Evolutionary conservation across 257 asterid species (phyloP), one percentile per base, ranked within the genome.

Genomic region (Gynochthodes officinalis): DNA sequence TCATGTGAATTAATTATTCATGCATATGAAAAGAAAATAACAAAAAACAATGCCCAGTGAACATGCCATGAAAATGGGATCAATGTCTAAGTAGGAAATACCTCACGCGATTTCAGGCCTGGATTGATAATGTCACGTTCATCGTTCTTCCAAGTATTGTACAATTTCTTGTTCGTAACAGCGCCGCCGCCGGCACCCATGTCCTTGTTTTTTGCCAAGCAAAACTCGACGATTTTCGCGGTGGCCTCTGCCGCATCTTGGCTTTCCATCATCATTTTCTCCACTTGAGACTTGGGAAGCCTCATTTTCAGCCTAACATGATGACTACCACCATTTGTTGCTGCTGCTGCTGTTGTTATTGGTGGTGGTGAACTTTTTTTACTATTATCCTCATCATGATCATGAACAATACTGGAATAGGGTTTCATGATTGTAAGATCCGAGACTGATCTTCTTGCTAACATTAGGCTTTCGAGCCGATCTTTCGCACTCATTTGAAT

Each of bases 401-500:
- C 78, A 11, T 9, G 15, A 33, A 82, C 79, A 12, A 81, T 80
- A 69, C 87, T 84, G 5, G 92, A 55, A 46, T 4, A 63, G 1
- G 92, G 89, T 81, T 77, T 88, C 92, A 89, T 69, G 28, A 76
- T 73, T 16, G 96, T 75, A 39, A 93, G 70, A 76, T 93, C 98
- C 39, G 98, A 93, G 53, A 78, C 50, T 11, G 98, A 91, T 2
- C 98, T 85, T 58, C 93, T 85, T 3, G 96, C 84, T 81, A 93
- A 73, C 97, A 91, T 86, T 21, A 93, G 81, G 79, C 89, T 87
- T 83, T 93, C 98, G 33, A 93, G 97, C 67, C 97, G 81, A 64
- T 93, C 98, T 80, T 93, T 91, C 3, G 98, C 97, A 81, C 86
- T 83, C 98, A 93, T 93, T 7, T 93, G 96, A 77, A 93, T 91